These are phyloP conservation scores for Silene uniflora DNA, from an alignment of 148 eudicot genomes.

Conservation along the genomic window DNA sequence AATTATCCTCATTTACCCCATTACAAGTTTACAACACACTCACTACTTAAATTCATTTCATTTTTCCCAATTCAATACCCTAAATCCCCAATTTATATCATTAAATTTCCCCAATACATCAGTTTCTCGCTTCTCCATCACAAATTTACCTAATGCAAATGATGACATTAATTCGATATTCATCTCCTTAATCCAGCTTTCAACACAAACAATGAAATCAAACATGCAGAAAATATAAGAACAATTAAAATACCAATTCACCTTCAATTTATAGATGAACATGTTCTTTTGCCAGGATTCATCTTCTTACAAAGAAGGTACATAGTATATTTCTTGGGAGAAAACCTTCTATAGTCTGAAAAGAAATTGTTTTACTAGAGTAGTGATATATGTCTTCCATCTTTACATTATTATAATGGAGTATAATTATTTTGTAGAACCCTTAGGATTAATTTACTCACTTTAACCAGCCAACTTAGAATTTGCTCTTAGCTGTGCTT, in stretches of 20 bases:
- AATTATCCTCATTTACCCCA: too few relatives aligned
- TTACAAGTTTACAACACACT: too few relatives aligned
- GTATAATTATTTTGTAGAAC: neutral
- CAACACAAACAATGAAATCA: constrained; percentile 17
- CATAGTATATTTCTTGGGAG: neutral
- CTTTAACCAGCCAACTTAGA: neutral
- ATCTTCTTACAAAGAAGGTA: neutral
- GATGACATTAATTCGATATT: too few relatives aligned
- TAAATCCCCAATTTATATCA: too few relatives aligned
- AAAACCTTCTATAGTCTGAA: neutral
- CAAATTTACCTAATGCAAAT: too few relatives aligned
- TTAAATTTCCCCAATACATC: too few relatives aligned
- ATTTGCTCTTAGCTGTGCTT: neutral
- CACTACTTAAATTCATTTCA: too few relatives aligned
- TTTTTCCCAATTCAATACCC: too few relatives aligned
- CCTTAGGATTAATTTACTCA: neutral
- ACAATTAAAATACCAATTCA: constrained; percentile 15
- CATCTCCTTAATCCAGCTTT: constrained; percentile 9
- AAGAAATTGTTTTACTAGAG: neutral
- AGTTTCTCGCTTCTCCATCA: too few relatives aligned
- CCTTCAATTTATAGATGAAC: neutral
- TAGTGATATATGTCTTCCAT: neutral
- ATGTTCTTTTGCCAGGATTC: neutral
- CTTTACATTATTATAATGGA: neutral
- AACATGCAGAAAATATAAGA: constrained; percentile 4